Conservation (phyloP, 2,329 filamentous ascomycete species). For the Neopestalotiopsis sp. region DNA sequence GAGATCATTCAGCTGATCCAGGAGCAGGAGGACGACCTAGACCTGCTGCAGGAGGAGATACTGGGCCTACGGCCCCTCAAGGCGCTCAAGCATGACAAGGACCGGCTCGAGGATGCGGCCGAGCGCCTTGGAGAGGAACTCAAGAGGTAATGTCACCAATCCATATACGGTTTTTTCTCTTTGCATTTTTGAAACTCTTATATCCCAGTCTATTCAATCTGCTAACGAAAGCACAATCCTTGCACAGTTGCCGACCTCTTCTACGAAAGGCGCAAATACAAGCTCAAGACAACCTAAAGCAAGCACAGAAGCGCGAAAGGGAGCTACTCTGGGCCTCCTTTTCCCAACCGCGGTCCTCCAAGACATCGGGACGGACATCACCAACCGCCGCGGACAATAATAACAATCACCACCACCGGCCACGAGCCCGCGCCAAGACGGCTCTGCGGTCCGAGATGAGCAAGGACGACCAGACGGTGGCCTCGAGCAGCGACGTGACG, state of each 20-base stretch:
- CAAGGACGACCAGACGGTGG: constrained; percentile 72
- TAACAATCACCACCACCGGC: not conserved
- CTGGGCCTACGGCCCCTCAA: constrained; percentile 65
- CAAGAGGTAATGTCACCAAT: constrained; percentile 55
- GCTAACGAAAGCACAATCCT: not conserved
- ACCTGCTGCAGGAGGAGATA: constrained; percentile 78
- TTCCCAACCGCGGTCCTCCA: constrained; percentile 44
- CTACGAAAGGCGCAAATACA: constrained; percentile 84
- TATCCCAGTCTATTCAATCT: not conserved
- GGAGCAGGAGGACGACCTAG: constrained; percentile 82
- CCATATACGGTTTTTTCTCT: not conserved
- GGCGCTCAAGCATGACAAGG: constrained; percentile 65
- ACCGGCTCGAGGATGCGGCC: constrained; percentile 69
- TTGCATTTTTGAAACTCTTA: too few relatives aligned
- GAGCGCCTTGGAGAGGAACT: constrained; percentile 73
- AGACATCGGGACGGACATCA: constrained; percentile 35
- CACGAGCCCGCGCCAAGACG: constrained; percentile 30
- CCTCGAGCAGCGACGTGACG: constrained; percentile 84
- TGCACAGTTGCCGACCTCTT: constrained; percentile 58
- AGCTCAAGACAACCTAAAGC: constrained; percentile 76
- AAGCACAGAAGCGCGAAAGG: constrained; percentile 77
- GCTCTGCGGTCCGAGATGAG: constrained; percentile 35
- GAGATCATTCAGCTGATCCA: constrained; percentile 83
- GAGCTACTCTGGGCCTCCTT: constrained; percentile 75
- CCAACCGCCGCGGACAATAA: constrained; percentile 26